These are phyloP conservation scores for Moelleriella libera DNA, from an alignment of 2,329 filamentous ascomycete genomes.

Conservation along the genomic window DNA sequence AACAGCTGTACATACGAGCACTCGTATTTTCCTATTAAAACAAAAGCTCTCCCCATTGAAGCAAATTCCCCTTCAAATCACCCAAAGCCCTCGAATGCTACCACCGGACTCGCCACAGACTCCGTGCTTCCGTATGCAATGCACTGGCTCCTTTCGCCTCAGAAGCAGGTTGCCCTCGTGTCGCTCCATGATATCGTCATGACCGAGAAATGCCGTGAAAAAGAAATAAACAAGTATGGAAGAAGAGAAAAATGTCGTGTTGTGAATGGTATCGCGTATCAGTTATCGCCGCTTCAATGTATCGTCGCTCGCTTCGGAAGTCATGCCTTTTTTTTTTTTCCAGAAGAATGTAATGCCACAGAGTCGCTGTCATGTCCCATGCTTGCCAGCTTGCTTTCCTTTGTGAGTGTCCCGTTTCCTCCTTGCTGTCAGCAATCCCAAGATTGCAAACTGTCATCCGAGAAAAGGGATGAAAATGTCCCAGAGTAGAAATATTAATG, in stretches of 20 bases:
- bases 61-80: not conserved
- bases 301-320: slow-evolving; percentile 3
- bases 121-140: not conserved
- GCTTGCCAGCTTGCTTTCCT: too few relatives aligned
- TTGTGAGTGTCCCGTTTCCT: too few relatives aligned
- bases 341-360: not conserved
- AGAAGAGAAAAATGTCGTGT: not conserved
- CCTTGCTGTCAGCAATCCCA: too few relatives aligned
- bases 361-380: not conserved
- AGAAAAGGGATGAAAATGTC: too few relatives aligned
- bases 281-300: slow-evolving; percentile 2
- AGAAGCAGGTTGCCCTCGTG: not conserved
- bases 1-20: too few relatives aligned
- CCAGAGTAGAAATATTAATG: not conserved
- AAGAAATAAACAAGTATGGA: not conserved
- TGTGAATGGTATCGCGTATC: not conserved
- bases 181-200: slow-evolving; percentile 2
- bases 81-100: not conserved
- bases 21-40: too few relatives aligned
- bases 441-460: too few relatives aligned
- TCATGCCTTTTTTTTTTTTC: not conserved
- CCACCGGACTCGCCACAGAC: not conserved
- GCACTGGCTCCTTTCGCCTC: not conserved
- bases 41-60: not conserved
- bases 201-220: not conserved